phyloP scores from a whole-genome alignment of 2,329 filamentous ascomycete species.

The Xylaria sp. region DNA sequence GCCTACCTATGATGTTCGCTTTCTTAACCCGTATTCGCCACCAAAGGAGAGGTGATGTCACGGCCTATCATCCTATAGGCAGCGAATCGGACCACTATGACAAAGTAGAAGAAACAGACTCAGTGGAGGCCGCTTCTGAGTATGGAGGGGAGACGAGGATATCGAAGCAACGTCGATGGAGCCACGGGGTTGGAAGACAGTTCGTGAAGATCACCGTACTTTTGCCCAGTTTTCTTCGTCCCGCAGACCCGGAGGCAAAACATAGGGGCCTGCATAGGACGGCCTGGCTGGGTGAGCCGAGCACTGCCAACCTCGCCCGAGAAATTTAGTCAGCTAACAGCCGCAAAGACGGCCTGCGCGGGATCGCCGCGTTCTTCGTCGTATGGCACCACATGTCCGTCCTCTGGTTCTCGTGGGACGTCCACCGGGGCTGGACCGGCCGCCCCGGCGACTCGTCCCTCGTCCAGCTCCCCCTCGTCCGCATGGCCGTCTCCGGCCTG shows the following conservation, averaged over 20 bases:
- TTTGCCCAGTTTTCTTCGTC: conserved; percentile 27
- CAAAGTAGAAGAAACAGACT: conserved; percentile 13
- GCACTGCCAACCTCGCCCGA: background rate
- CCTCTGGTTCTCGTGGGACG: conserved; percentile 34
- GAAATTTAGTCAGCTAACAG: conserved; percentile 3
- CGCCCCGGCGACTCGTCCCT: conserved; percentile 23
- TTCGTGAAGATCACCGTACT: conserved; percentile 15
- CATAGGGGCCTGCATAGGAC: conserved; percentile 26
- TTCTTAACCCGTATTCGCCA: conserved; percentile 1
- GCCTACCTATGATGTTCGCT: conserved; percentile 1
- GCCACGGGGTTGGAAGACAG: background rate
- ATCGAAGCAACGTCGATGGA: background rate
- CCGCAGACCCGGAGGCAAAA: background rate
- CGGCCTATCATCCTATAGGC: conserved; percentile 14
- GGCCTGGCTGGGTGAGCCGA: conserved; percentile 33
- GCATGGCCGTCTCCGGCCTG: conserved; percentile 39
- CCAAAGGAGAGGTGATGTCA: background rate
- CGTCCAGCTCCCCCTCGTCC: conserved; percentile 42
- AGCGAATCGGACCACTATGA: conserved; percentile 4
- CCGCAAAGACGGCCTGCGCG: conserved; percentile 53
- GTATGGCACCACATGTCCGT: conserved; percentile 50
- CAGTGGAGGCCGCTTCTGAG: background rate
- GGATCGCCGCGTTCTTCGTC: conserved; percentile 58
- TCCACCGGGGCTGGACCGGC: conserved; percentile 34
- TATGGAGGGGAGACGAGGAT: background rate